Conservation (phyloP, 495 filamentous ascomycete genomes). For the Penicillium pancosmium region DNA sequence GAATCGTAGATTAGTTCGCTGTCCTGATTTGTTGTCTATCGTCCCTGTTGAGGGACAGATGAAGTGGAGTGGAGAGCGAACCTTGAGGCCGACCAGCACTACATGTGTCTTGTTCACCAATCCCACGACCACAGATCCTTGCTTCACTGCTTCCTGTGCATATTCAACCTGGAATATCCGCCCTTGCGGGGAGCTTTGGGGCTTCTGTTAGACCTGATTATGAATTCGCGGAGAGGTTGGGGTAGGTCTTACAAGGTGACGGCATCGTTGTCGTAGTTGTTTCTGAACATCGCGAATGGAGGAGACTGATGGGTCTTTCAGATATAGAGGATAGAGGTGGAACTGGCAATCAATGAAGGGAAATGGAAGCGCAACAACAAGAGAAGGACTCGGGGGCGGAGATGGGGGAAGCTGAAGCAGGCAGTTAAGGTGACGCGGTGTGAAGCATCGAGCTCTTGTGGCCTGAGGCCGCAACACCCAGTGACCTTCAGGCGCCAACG, state of each 20-base stretch:
- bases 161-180: slow-evolving; percentile 99
- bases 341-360: slow-evolving; percentile 14
- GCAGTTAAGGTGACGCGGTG: slow-evolving; percentile 39
- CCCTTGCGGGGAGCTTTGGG: slow-evolving; percentile 88
- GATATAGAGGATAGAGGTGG: slow-evolving; percentile 8
- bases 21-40: not conserved
- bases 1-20: slow-evolving; percentile 3
- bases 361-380: slow-evolving; percentile 25
- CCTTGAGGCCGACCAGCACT: slow-evolving; percentile 95
- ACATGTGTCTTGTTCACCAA: slow-evolving; percentile 97
- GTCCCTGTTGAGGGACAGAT: not conserved
- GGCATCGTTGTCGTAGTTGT: slow-evolving; percentile 99
- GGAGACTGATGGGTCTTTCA: slow-evolving; percentile 10
- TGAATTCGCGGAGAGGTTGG: slow-evolving; percentile 31
- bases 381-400: slow-evolving; percentile 18
- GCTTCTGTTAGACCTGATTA: slow-evolving; percentile 22
- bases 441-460: slow-evolving; percentile 36
- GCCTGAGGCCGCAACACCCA: slow-evolving; percentile 42
- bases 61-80: slow-evolving; percentile 39
- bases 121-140: slow-evolving; percentile 96
- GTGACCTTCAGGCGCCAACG: slow-evolving; percentile 40
- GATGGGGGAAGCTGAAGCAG: slow-evolving; percentile 34
- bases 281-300: slow-evolving; percentile 82
- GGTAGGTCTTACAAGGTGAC: slow-evolving; percentile 85
- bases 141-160: slow-evolving; percentile 97